Evolutionary conservation across 352 stramenopile genomes (phyloP).

Genomic region (Globisporangium polare): DNA sequence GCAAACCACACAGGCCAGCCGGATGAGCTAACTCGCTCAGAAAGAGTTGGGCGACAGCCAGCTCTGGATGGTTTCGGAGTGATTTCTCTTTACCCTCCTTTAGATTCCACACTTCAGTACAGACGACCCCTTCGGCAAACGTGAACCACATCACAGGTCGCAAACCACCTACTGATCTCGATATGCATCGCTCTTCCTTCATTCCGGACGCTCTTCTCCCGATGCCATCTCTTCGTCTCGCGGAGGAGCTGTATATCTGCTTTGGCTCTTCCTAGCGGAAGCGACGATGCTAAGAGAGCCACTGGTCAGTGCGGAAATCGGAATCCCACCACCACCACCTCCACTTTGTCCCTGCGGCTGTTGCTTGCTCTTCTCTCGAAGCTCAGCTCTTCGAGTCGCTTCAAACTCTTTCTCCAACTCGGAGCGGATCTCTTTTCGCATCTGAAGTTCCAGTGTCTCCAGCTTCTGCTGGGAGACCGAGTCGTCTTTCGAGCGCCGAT

Average conservation of each 20-base stretch:
- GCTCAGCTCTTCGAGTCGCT: conserved; percentile 28
- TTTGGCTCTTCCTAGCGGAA: not conserved
- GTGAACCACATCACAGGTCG: too few species aligned
- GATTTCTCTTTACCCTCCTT: too few species aligned
- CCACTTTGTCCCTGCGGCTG: not conserved
- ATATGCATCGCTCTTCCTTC: not conserved
- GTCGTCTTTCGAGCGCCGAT: conserved; percentile 51
- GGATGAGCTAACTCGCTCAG: too few species aligned
- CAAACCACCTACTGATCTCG: too few species aligned
- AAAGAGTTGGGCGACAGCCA: too few species aligned
- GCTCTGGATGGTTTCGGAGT: too few species aligned
- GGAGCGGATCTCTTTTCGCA: conserved; percentile 48
- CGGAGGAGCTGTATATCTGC: not conserved
- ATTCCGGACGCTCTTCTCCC: not conserved
- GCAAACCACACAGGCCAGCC: too few species aligned
- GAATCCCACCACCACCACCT: not conserved
- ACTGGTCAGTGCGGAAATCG: not conserved
- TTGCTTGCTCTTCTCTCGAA: conserved; percentile 18
- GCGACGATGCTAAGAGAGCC: not conserved
- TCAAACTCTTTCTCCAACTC: conserved; percentile 70
- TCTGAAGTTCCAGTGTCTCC: conserved; percentile 34
- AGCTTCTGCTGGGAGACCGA: conserved; percentile 31
- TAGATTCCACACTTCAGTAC: too few species aligned
- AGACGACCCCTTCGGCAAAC: too few species aligned
- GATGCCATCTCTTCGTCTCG: not conserved